Conservation (phyloP, 1,284 basidiomycete genomes). For the Ustilago sp. region DNA sequence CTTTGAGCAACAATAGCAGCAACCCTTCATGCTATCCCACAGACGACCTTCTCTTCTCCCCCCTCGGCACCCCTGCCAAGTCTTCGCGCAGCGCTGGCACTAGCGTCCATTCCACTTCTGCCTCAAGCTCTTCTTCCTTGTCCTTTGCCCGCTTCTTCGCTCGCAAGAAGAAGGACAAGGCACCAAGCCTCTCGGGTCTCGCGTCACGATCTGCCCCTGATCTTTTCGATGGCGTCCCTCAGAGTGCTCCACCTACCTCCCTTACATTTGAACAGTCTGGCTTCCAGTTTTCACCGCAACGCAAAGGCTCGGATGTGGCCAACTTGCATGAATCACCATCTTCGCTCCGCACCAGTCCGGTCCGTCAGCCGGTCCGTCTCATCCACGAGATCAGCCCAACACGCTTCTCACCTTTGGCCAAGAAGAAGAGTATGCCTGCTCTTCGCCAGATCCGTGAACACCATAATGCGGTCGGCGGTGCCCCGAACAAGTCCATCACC, state of each 20-base stretch:
- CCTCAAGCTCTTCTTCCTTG: slow-evolving; percentile 22
- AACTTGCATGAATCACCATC: slow-evolving; percentile 26
- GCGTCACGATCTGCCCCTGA: slow-evolving; percentile 40
- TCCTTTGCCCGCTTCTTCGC: slow-evolving; percentile 52
- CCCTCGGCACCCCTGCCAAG: slow-evolving; percentile 23
- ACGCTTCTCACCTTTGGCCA: slow-evolving; percentile 16
- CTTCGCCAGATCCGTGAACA: slow-evolving; percentile 47
- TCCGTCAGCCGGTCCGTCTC: slow-evolving; percentile 17
- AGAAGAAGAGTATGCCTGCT: slow-evolving; percentile 51
- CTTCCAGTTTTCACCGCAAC: slow-evolving; percentile 33
- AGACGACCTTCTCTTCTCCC: slow-evolving; percentile 42
- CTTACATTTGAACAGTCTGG: slow-evolving; percentile 53
- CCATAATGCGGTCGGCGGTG: slow-evolving; percentile 10
- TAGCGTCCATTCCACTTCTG: slow-evolving; percentile 9
- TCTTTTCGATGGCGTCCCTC: slow-evolving; percentile 40
- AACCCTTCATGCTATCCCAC: slow-evolving; percentile 1
- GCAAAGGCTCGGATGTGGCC: slow-evolving; percentile 26
- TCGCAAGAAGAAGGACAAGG: slow-evolving; percentile 60
- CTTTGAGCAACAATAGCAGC: slow-evolving; percentile 11
- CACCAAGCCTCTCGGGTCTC: slow-evolving; percentile 18
- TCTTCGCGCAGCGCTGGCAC: slow-evolving; percentile 23
- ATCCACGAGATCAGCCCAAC: slow-evolving; percentile 19
- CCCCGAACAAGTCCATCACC: slow-evolving; percentile 20
- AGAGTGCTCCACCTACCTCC: slow-evolving; percentile 56
- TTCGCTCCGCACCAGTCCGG: slow-evolving; percentile 43